Evolutionary conservation across 2,329 filamentous ascomycete species (phyloP).

Genomic region (Aspergillus japonicus): DNA sequence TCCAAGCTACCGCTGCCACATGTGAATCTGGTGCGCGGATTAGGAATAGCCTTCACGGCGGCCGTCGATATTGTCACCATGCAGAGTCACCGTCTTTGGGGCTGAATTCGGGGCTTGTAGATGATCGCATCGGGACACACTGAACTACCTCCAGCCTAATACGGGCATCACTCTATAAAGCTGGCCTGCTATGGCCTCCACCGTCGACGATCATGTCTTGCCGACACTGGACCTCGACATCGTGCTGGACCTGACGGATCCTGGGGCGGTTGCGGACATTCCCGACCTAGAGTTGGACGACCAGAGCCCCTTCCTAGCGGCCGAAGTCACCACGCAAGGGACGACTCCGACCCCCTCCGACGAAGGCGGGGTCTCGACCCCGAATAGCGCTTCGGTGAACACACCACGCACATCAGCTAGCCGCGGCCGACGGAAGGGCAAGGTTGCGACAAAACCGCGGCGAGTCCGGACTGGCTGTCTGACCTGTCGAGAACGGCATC

Average conservation of each 20-base stretch:
- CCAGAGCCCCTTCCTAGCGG: background rate
- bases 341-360: constrained; percentile 13
- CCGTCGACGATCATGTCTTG: constrained; percentile 20
- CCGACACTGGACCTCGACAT: constrained; percentile 23
- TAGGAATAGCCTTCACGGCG: constrained; percentile 1
- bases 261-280: constrained; percentile 9
- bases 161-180: background rate
- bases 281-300: constrained; percentile 6
- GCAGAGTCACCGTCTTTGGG: constrained; percentile 9
- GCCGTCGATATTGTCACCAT: constrained; percentile 10
- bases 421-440: constrained; percentile 24
- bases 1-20: background rate
- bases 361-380: constrained; percentile 13
- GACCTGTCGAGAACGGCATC: constrained; percentile 83
- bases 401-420: constrained; percentile 11
- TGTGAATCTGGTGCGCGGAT: constrained; percentile 3
- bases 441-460: constrained; percentile 62
- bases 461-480: constrained; percentile 86
- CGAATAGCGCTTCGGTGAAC: constrained; percentile 13
- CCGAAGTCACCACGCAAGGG: background rate
- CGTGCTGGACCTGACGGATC: constrained; percentile 15
- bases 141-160: background rate
- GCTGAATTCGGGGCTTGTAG: constrained; percentile 12
- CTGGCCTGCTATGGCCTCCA: constrained; percentile 17
- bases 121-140: background rate